phyloP scores from a whole-genome alignment of 2,329 filamentous ascomycete genomes.

The Ilyonectria mors-panacis region DNA sequence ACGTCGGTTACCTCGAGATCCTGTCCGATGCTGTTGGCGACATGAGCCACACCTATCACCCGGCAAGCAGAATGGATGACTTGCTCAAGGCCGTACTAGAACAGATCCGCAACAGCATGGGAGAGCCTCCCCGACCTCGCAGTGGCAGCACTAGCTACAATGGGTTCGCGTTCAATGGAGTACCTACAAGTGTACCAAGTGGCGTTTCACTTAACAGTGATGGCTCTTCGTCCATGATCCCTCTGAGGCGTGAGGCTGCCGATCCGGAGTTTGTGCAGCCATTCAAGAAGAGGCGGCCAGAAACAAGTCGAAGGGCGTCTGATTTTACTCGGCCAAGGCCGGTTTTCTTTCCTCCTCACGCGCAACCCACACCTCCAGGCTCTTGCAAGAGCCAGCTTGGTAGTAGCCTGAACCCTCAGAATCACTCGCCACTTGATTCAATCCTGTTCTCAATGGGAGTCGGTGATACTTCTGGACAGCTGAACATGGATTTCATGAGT shows the following conservation, averaged over 20 bases:
- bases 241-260: constrained; percentile 50
- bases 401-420: constrained; percentile 23
- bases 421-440: constrained; percentile 44
- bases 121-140: constrained; percentile 38
- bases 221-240: constrained; percentile 44
- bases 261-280: constrained; percentile 45
- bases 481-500: constrained; percentile 50
- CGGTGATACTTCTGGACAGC: constrained; percentile 38
- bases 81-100: constrained; percentile 67
- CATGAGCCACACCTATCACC: constrained; percentile 68
- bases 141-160: constrained; percentile 38
- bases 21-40: constrained; percentile 66
- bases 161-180: constrained; percentile 13
- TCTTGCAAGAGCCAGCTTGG: constrained; percentile 38
- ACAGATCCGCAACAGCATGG: constrained; percentile 58
- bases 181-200: constrained; percentile 20
- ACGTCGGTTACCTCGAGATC: constrained; percentile 66
- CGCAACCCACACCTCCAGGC: constrained; percentile 38
- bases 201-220: constrained; percentile 37
- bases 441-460: constrained; percentile 48
- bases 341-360: constrained; percentile 42
- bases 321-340: constrained; percentile 51
- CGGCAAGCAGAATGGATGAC: constrained; percentile 67
- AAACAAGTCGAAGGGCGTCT: constrained; percentile 48
- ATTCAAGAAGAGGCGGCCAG: constrained; percentile 50